phyloP scores from a whole-genome alignment of 2,329 filamentous ascomycete species.

The Ophiostoma tasmaniense region DNA sequence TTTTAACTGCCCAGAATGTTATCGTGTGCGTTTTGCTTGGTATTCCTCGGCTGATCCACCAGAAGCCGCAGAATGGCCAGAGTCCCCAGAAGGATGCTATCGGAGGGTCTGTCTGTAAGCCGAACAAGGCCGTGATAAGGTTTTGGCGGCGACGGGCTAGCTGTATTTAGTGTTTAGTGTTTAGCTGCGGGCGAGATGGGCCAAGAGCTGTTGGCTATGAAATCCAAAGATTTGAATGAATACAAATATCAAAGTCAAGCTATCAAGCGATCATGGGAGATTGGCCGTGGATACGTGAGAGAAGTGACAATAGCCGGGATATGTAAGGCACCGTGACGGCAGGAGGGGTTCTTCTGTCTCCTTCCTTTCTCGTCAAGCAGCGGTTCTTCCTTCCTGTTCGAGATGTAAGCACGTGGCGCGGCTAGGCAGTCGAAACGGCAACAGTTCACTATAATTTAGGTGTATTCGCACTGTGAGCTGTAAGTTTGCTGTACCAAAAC shows the following conservation, averaged over 20 bases:
- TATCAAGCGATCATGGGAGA: background rate
- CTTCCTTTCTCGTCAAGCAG: background rate
- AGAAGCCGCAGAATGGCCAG: background rate
- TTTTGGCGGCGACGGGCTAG: background rate
- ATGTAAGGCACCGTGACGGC: background rate
- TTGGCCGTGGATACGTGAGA: background rate
- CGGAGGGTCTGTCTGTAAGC: background rate
- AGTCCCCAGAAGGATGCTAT: background rate
- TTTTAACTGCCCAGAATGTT: background rate
- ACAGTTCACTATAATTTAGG: background rate
- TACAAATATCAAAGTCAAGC: background rate
- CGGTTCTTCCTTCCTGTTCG: background rate
- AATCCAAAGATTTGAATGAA: background rate
- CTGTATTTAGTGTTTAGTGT: background rate
- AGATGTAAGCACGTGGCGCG: background rate
- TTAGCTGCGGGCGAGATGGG: background rate
- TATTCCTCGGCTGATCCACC: background rate
- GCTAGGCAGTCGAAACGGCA: background rate
- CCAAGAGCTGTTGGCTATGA: background rate
- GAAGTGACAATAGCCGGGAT: background rate
- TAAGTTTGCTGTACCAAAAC: background rate
- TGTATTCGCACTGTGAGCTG: background rate
- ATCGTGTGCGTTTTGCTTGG: background rate
- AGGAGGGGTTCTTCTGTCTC: background rate
- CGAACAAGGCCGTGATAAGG: slow-evolving; percentile 2